Base-by-base conservation (phyloP, 2,329 filamentous ascomycete genomes). In the Botrytis deweyae region DNA sequence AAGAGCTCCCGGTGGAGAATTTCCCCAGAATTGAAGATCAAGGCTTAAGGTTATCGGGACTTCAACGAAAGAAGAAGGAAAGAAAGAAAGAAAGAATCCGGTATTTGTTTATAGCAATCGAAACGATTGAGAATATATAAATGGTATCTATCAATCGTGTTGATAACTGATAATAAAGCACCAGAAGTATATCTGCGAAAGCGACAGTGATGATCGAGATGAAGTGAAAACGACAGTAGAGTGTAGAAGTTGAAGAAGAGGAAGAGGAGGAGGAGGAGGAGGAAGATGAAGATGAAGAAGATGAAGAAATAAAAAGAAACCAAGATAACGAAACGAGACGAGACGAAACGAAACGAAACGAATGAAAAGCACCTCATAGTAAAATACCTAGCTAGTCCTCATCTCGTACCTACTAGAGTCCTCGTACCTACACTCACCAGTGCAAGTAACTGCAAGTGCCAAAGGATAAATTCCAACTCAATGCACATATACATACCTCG, bases 131-230 rank as follows among this genome's bases (percentile, higher is more conserved):
- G 25, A 9, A 3, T 14, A 46, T n/a, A 20, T 44, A 4, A n/a
- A n/a, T n/a, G 7, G 10, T 7, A 16, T 3, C 12, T 55, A 55
- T 62, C 25, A n/a, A 16, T 62, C 25, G 25, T n/a, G 1, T 36
- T 8, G 9, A 20, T 36, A 1, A 16, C 2, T 44, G 46, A 38
- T 58, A 22, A 52, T 66, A 18, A n/a, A 52, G 6, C 22, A 20
- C 10, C 25, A 20, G 46, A 44, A n/a, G 42, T 59, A 46, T 25
- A 25, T 20, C 7, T 42, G 62, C 36, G 62, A 66, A 72, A 72
- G 62, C 70, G 70, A 72, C 61, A 72, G 70, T 72, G 46, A 33
- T n/a, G 70, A 29, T 72, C 16, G 55, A 44, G 68, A 22, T 14
- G 44, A 46, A n/a, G 63, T 55, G 36, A 58, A 61, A 46, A 68